Conservation (phyloP, 2,329 filamentous ascomycete genomes). For the Epichloe baconii region DNA sequence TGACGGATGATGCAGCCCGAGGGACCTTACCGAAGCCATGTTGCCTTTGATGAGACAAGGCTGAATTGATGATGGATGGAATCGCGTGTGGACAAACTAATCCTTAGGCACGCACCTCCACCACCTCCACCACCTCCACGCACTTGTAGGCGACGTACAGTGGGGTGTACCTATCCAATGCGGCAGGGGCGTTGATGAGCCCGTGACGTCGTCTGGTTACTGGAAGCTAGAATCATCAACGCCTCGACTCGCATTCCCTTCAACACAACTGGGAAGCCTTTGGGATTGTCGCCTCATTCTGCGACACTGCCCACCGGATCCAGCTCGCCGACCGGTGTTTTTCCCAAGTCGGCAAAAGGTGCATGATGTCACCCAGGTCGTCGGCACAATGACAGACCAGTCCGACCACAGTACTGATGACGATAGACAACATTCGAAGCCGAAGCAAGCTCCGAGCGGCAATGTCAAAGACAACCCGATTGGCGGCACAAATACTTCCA, state of each 20-base stretch:
- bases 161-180: not conserved
- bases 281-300: not conserved
- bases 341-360: not conserved
- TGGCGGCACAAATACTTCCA: not conserved
- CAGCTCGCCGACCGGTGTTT: not conserved
- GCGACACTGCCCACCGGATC: not conserved
- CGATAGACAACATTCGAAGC: not conserved
- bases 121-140: too few species aligned
- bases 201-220: constrained; percentile 1
- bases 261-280: not conserved
- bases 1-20: constrained; percentile 81
- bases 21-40: constrained; percentile 85
- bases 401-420: constrained; percentile 4
- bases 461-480: not conserved
- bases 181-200: not conserved
- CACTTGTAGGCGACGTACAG: too few species aligned
- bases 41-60: constrained; percentile 7
- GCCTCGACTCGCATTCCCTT: not conserved
- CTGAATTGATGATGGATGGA: not conserved
- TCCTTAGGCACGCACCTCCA: too few species aligned
- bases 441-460: not conserved
- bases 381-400: constrained; percentile 7
- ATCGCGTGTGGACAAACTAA: not conserved
- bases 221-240: not conserved
- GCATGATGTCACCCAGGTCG: constrained; percentile 3